A percentile compares a stretch with the other conserved stretches of the same genome.
These are phyloP conservation scores for Kregervanrija delftensis DNA, from an alignment of 805 yeast genomes.

Conservation along the genomic window DNA sequence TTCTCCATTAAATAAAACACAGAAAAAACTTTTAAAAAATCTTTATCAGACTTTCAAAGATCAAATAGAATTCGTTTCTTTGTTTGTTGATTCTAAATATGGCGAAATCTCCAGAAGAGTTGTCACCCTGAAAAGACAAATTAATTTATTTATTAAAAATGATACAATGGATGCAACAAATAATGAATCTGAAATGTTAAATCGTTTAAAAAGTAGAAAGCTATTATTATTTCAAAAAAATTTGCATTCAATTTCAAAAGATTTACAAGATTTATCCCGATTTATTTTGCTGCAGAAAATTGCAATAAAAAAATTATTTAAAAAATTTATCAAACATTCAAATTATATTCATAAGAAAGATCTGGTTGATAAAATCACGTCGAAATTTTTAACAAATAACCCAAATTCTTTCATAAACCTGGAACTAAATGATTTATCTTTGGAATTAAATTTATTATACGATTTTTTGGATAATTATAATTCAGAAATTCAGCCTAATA, in stretches of 20 bases:
- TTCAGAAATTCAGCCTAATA: background rate
- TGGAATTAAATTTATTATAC: conserved; percentile 49
- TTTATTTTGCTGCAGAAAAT: conserved; percentile 69
- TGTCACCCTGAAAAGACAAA: conserved; percentile 19
- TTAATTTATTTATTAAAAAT: conserved; percentile 20
- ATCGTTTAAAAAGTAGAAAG: conserved; percentile 18
- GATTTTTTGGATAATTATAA: conserved; percentile 34
- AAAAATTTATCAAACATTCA: conserved; percentile 53
- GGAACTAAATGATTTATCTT: conserved; percentile 54
- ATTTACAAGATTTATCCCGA: conserved; percentile 59
- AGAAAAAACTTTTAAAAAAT: conserved; percentile 20
- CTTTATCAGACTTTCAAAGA: conserved; percentile 41
- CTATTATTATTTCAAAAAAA: conserved; percentile 27
- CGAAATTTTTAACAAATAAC: conserved; percentile 27
- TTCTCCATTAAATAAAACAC: conserved; percentile 12
- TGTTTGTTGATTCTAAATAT: conserved; percentile 60
- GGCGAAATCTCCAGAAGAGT: conserved; percentile 58
- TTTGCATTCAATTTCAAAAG: conserved; percentile 37
- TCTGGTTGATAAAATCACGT: conserved; percentile 26
- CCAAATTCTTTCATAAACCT: conserved; percentile 52
- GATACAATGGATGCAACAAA: conserved; percentile 4
- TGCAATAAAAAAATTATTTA: conserved; percentile 64
- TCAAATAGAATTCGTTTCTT: conserved; percentile 52
- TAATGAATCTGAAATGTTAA: conserved; percentile 6
- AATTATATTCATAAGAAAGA: conserved; percentile 26